These are phyloP conservation scores for Carex scoparia DNA, from an alignment of 176 grass and related monocot species.

Conservation along the genomic window DNA sequence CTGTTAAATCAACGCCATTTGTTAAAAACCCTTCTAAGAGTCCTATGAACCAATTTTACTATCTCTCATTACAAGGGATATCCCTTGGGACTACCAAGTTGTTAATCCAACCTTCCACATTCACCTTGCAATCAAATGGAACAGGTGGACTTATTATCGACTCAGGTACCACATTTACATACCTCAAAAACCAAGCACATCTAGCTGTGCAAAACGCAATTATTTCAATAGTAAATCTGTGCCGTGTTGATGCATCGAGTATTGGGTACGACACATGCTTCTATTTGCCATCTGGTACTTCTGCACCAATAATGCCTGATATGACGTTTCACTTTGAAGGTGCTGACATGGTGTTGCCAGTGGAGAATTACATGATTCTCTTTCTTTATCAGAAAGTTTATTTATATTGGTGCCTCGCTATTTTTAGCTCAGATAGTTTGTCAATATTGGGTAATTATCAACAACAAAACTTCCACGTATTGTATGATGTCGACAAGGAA, in stretches of 20 bases:
- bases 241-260: conserved; percentile 7
- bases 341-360: conserved; percentile 45
- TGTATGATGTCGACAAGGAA: not conserved
- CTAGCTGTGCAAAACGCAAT: conserved; percentile 26
- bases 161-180: conserved; percentile 55
- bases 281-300: conserved; percentile 17
- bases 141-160: conserved; percentile 63
- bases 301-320: conserved; percentile 33
- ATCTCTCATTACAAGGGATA: conserved; percentile 53
- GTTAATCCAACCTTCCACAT: conserved; percentile 19
- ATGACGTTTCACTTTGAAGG: conserved; percentile 50
- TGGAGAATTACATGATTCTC: conserved; percentile 50
- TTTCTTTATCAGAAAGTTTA: not conserved
- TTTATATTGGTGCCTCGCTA: conserved; percentile 38
- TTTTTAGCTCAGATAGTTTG: conserved; percentile 5
- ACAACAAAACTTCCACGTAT: conserved; percentile 33
- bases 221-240: conserved; percentile 27
- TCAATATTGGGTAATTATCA: conserved; percentile 29
- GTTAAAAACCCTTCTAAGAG: conserved; percentile 33
- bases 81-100: conserved; percentile 40
- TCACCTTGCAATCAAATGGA: conserved; percentile 32
- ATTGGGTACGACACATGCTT: conserved; percentile 50
- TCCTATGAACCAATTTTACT: conserved; percentile 53
- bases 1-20: conserved; percentile 41
- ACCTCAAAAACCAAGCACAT: conserved; percentile 30